phyloP scores from a whole-genome alignment of 2,329 filamentous ascomycete species.

The Trichophyton equinum region DNA sequence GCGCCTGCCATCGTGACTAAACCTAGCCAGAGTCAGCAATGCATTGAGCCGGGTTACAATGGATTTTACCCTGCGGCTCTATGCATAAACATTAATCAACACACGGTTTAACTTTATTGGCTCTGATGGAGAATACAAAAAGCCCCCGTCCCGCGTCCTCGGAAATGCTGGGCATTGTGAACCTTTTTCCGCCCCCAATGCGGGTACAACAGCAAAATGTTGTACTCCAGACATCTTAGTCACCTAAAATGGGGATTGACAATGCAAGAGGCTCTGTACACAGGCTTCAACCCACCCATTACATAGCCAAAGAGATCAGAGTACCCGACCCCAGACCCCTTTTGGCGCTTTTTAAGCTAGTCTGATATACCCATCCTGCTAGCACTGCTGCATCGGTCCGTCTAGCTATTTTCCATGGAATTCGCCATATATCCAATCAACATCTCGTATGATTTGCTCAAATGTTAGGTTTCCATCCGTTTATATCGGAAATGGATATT shows the following conservation, averaged over 20 bases:
- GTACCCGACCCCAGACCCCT: not conserved
- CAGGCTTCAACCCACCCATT: not conserved
- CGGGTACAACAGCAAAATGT: too few relatives aligned
- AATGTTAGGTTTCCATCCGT: not conserved
- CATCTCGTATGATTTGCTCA: not conserved
- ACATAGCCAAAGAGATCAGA: not conserved
- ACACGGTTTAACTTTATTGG: too few relatives aligned
- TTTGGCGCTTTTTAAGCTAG: not conserved
- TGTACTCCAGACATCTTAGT: not conserved
- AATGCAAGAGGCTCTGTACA: not conserved
- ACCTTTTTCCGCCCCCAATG: too few relatives aligned
- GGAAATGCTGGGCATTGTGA: too few relatives aligned
- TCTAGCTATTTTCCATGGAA: not conserved
- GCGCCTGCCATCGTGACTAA: not conserved
- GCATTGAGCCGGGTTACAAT: not conserved
- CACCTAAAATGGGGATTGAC: not conserved
- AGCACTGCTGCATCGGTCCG: not conserved
- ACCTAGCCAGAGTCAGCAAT: not conserved
- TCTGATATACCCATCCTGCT: not conserved
- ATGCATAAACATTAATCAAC: not conserved
- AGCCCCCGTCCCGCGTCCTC: too few relatives aligned
- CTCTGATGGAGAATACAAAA: too few relatives aligned
- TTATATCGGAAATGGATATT: not conserved
- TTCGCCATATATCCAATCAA: not conserved
- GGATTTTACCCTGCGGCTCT: not conserved